Evolutionary conservation across 352 stramenopile genomes (phyloP).

Genomic region (Globisporangium orthogonon): DNA sequence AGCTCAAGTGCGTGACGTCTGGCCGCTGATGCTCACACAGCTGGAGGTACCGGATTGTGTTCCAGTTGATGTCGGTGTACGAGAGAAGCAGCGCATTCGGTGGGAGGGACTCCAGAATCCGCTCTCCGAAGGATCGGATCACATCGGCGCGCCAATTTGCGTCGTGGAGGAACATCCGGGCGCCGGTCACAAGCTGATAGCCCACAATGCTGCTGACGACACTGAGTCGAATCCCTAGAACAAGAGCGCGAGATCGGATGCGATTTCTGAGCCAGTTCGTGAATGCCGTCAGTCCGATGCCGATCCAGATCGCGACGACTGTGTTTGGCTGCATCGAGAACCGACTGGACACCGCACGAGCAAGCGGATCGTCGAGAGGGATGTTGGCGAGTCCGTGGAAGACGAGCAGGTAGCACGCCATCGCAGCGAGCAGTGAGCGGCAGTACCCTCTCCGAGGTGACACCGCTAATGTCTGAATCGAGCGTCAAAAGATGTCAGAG

Average conservation of each 20-base stretch:
- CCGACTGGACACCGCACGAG: slow-evolving; percentile 86
- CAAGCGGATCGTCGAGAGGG: slow-evolving; percentile 74
- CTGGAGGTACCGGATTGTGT: slow-evolving; percentile 68
- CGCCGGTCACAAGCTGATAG: slow-evolving; percentile 14
- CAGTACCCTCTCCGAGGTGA: neutral
- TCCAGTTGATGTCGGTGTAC: slow-evolving; percentile 85
- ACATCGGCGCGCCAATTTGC: slow-evolving; percentile 15
- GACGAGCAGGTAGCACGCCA: slow-evolving; percentile 80
- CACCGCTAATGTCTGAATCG: neutral
- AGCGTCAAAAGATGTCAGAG: neutral
- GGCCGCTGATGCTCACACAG: slow-evolving; percentile 39
- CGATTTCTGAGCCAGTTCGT: slow-evolving; percentile 8
- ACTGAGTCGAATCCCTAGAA: slow-evolving; percentile 8
- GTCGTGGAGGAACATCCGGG: neutral
- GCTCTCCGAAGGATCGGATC: slow-evolving; percentile 27
- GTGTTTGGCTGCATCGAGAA: slow-evolving; percentile 92
- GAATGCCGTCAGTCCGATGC: slow-evolving; percentile 40
- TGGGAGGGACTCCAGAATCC: slow-evolving; percentile 42
- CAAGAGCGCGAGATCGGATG: neutral
- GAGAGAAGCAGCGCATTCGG: slow-evolving; percentile 48
- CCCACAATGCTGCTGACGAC: slow-evolving; percentile 5
- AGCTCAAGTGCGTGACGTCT: slow-evolving; percentile 63
- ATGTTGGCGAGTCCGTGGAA: slow-evolving; percentile 93
- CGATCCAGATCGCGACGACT: slow-evolving; percentile 75
- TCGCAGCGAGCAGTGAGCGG: slow-evolving; percentile 32